Percentiles rank a stretch among this genome's conserved stretches.
Evolutionary conservation across 371 early-diverging fungal genomes (phyloP).

Genomic region (Mucor racemosus): DNA sequence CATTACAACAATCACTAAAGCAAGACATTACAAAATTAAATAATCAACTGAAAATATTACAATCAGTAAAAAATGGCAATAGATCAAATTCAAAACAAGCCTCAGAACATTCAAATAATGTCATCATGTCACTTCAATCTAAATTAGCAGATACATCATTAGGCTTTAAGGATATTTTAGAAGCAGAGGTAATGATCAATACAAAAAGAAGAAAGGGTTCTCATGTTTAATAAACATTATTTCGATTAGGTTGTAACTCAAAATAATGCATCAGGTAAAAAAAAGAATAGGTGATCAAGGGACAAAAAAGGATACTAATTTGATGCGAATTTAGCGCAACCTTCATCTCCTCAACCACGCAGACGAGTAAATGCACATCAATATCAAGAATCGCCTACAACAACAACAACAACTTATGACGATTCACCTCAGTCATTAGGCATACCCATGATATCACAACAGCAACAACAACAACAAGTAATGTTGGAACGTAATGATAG

Average conservation of each 20-base stretch:
- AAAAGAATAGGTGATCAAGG: not conserved
- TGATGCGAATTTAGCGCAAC: not conserved
- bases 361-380: constrained; percentile 34
- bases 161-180: constrained; percentile 90
- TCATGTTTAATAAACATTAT: not conserved
- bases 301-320: not conserved
- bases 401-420: constrained; percentile 31
- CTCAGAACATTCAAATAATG: constrained; percentile 86
- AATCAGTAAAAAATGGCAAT: constrained; percentile 54
- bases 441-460: constrained; percentile 55
- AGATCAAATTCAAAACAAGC: constrained; percentile 69
- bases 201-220: not conserved
- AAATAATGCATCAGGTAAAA: constrained; percentile 2
- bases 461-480: constrained; percentile 67
- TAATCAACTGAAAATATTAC: constrained; percentile 82
- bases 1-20: constrained; percentile 88
- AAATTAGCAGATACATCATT: constrained; percentile 86
- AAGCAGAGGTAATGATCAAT: constrained; percentile 68
- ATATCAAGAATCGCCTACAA: constrained; percentile 8
- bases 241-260: not conserved
- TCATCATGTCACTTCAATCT: constrained; percentile 87
- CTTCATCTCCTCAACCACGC: constrained; percentile 59
- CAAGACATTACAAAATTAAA: constrained; percentile 92
- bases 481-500: constrained; percentile 59
- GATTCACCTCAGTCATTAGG: constrained; percentile 52